Evolutionary conservation across 2,329 filamentous ascomycete species (phyloP), one percentile per base, ranked within the genome.

Genomic region (Coleophoma crateriformis): DNA sequence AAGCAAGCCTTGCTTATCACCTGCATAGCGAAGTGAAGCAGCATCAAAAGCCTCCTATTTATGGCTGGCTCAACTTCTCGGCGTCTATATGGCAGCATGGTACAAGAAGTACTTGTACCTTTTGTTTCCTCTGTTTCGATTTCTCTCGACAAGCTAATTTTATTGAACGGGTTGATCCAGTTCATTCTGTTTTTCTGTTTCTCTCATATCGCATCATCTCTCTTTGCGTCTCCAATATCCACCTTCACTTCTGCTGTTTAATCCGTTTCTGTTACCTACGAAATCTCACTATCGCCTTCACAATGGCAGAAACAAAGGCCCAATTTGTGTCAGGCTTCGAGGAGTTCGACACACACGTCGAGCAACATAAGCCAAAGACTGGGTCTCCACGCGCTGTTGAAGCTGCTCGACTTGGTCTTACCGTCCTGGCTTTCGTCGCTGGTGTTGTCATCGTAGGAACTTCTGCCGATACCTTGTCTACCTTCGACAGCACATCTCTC

Each of bases 401-500:
- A 52, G 67, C 64, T 43, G 67, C 68, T 43, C 71, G 75, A 13
- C 57, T 76, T 3, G 75, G 68, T 44, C 64, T 81, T 51, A 80
- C 74, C 0, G 60, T 66, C 5, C 61, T 84, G 33, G 72, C 74
- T 27, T 67, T 84, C 15, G 68, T 75, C 15, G 71, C 74, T 47
- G 73, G 74, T 49, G 59, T 83, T 55, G 73, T 70, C 15, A 70
- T 80, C 46, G 65, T 84, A 7, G 79, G 75, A 22, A 70, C 81
- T 11, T 72, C 79, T 3, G 77, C 71, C 55, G 71, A 83, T 60
- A 71, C 77, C 6, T 65, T 84, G 39, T 64, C 70, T 32, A 74
- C 79, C 35, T 84, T 82, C 66, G 71, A 79, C 55, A 66, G 67
- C 27, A 84, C 81, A 2, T 71, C 75, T 14, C 58, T 75, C 1